phyloP scores from a whole-genome alignment of 2,329 filamentous ascomycete species.

The Talaromyces piceae region DNA sequence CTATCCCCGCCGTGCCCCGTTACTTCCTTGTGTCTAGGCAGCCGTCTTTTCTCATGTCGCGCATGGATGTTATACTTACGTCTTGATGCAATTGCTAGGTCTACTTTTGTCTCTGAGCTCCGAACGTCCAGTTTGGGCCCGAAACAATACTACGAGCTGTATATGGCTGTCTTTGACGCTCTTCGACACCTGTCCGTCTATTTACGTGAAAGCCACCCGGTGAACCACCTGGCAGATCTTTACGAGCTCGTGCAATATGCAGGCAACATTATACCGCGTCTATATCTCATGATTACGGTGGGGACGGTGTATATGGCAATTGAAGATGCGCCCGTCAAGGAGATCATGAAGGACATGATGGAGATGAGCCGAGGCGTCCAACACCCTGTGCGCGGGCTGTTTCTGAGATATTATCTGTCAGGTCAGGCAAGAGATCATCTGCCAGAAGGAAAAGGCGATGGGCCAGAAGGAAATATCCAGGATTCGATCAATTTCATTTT shows the following conservation, averaged over 20 bases:
- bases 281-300: slow-evolving; percentile 99
- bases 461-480: slow-evolving; percentile 88
- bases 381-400: slow-evolving; percentile 89
- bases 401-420: slow-evolving; percentile 91
- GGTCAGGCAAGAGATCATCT: slow-evolving; percentile 88
- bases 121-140: slow-evolving; percentile 95
- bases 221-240: slow-evolving; percentile 94
- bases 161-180: slow-evolving; percentile 98
- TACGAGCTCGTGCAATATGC: slow-evolving; percentile 98
- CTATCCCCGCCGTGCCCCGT: neutral
- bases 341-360: slow-evolving; percentile 99
- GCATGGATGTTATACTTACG: slow-evolving; percentile 14
- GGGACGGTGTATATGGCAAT: slow-evolving; percentile 99
- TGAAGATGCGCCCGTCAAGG: slow-evolving; percentile 95
- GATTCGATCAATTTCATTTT: slow-evolving; percentile 97
- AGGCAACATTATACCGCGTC: slow-evolving; percentile 89
- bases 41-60: slow-evolving; percentile 14
- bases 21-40: slow-evolving; percentile 19
- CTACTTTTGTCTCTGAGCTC: slow-evolving; percentile 95
- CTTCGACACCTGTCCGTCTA: slow-evolving; percentile 93
- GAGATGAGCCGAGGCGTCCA: slow-evolving; percentile 98
- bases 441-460: slow-evolving; percentile 73
- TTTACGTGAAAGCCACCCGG: slow-evolving; percentile 92
- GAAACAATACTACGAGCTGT: slow-evolving; percentile 99
- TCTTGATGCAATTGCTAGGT: slow-evolving; percentile 50